phyloP scores from a whole-genome alignment of 768 basidiomycete species.

The Amanita pallidorosea region DNA sequence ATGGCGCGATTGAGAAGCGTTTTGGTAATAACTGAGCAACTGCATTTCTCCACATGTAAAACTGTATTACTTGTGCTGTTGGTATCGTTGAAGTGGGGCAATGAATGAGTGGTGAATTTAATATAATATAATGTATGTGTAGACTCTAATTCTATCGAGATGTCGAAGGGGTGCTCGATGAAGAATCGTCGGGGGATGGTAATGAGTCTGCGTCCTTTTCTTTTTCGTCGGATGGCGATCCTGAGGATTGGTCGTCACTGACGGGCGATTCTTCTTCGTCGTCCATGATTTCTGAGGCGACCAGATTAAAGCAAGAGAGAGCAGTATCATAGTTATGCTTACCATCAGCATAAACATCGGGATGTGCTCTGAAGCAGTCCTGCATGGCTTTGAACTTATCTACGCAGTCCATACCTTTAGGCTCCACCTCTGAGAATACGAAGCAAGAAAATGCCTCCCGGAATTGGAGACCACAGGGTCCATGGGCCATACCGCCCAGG shows the following conservation, averaged over 20 bases:
- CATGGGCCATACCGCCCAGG: constrained; percentile 97
- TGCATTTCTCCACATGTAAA: constrained; percentile 5
- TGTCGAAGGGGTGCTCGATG: background rate
- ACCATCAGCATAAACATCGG: constrained; percentile 95
- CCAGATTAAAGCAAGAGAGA: constrained; percentile 6
- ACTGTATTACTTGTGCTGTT: background rate
- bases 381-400: constrained; percentile 99
- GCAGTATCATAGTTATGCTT: constrained; percentile 17
- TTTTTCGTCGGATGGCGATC: background rate
- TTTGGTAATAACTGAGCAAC: constrained; percentile 36
- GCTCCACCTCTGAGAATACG: constrained; percentile 86
- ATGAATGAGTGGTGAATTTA: constrained; percentile 8
- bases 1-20: constrained; percentile 61
- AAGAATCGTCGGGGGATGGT: background rate
- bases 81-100: constrained; percentile 2
- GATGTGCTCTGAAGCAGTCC: constrained; percentile 91
- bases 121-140: background rate
- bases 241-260: constrained; percentile 7
- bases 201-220: background rate
- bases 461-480: constrained; percentile 91
- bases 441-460: constrained; percentile 96
- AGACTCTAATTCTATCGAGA: background rate
- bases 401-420: constrained; percentile 96
- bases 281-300: constrained; percentile 48
- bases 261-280: constrained; percentile 29